Evolutionary conservation across 306 rosid species (phyloP), one percentile per base, ranked within the genome.

Genomic region (Acacia confusa): DNA sequence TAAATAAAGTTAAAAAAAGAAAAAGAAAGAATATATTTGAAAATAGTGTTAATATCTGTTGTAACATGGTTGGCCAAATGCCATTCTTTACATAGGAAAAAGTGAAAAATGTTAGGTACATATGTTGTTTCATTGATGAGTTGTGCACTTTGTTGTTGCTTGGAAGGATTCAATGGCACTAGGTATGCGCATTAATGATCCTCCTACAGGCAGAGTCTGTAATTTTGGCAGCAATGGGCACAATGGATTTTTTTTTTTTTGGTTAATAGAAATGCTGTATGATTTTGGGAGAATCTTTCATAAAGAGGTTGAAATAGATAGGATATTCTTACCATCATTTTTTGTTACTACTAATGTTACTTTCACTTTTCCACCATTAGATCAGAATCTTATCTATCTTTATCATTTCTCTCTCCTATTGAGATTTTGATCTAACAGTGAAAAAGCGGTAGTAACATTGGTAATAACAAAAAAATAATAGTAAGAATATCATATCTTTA

Each of bases 91-190:
- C 24, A 36, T 48, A 48, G 19, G n/a, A 64, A 76, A 24, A 76
- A 72, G 0, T 32, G 36, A 32, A 32, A 32, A 13, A 9, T 69
- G 19, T 70, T 16, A 15, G 58, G 74, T 8, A 43, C 70, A 17
- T 47, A 50, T 60, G 38, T 48, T 80, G 79, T 72, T 77, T 60
- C 81, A 24, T 78, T n/a, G 60, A 58, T 65, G 68, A 34, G 52
- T 41, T 80, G 68, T 79, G 47, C 44, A 47, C 38, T 66, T 82
- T 30, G 11, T 71, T 60, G 55, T 12, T 32, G 44, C 52, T 48
- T 72, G 22, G 68, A 64, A 41, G n/a, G 68, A 82, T 70, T 41
- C 43, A 63, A 66, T 71, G 79, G 82, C 72, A 58, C 48, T 50
- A 60, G 58, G 30, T 52, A 70, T 70, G 19, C 15, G 9, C 16